A percentile compares a stretch with the other conserved stretches of the same genome.
phyloP scores from a whole-genome alignment of 192 early-diverging fungal genomes.

The Coemansia asiatica region DNA sequence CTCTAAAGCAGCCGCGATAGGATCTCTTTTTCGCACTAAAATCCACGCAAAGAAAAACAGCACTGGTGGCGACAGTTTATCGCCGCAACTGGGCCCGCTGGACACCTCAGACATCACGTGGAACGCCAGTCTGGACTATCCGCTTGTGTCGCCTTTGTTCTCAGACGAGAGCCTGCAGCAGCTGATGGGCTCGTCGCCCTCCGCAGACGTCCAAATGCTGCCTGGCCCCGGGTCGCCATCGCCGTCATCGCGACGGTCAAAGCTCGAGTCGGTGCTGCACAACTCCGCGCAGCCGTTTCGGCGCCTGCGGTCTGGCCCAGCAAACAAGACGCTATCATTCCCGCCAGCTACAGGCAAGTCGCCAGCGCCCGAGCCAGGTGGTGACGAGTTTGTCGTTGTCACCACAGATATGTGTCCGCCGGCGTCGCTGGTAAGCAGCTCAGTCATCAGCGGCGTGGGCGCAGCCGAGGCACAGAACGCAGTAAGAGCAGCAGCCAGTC shows the following conservation, averaged over 20 bases:
- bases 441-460: slow-evolving; percentile 51
- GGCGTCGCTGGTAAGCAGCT: slow-evolving; percentile 48
- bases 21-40: slow-evolving; percentile 44
- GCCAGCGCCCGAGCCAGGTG: slow-evolving; percentile 8
- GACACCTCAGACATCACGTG: slow-evolving; percentile 20
- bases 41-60: slow-evolving; percentile 39
- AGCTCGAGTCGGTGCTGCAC: slow-evolving; percentile 47
- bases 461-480: slow-evolving; percentile 21
- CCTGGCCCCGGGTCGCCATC: slow-evolving; percentile 15
- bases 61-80: slow-evolving; percentile 32
- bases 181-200: slow-evolving; percentile 44
- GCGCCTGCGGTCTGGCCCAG: slow-evolving; percentile 31
- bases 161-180: slow-evolving; percentile 50
- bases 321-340: slow-evolving; percentile 43
- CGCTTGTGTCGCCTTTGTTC: slow-evolving; percentile 46
- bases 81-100: slow-evolving; percentile 33
- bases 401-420: slow-evolving; percentile 55
- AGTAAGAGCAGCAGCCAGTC: slow-evolving; percentile 20
- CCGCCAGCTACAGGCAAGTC: slow-evolving; percentile 30
- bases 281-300: slow-evolving; percentile 47
- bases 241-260: slow-evolving; percentile 33
- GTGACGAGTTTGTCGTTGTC: slow-evolving; percentile 52
- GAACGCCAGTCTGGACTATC: slow-evolving; percentile 40
- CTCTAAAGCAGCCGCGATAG: slow-evolving; percentile 42
- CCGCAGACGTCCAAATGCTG: slow-evolving; percentile 15